Evolutionary conservation across 2,329 filamentous ascomycete species (phyloP), one percentile per base, ranked within the genome.

Genomic region (Colletotrichum cuscutae): DNA sequence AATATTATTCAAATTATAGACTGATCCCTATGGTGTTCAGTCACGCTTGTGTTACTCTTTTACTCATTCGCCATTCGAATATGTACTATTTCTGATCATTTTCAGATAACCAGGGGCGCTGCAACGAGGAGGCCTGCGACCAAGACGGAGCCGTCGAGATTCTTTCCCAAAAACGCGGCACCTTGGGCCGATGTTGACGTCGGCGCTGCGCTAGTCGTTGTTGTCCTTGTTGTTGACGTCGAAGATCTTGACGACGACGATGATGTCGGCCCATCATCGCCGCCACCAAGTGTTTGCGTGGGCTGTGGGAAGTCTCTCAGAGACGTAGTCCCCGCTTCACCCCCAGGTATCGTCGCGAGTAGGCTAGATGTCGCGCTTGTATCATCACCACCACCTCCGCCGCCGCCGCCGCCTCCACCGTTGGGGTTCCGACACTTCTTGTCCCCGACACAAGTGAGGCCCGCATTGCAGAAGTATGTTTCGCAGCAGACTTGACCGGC

Each of bases 161-260:
- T 24, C 2, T 26, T 30, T 8, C 49, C 57, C 3, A 12, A 46
- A 5, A 32, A 24, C 0, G 28, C 52, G 1, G 52, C 35, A 12
- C 1, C 37, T 26, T 42, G 32, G n/a, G 0, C n/a, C 11, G 15
- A 28, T 26, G 2, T 46, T 35, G 1, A 46, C 59, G 0, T 24
- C 3, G 26, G 52, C 6, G 37, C 22, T 1, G 13, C 15, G 9
- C n/a, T 15, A 26, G 52, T 46, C 22, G 37, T 26, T 4, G 15
- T 72, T 24, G 26, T 71, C 24, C 19, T 73, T 24, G 30, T 68
- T 61, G 26, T 74, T 66, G 37, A 72, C 32, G 7, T 37, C 58
- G 46, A 63, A 49, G 37, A 42, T 42, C 13, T 42, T 3, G 37
- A 42, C 37, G 24, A 70, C 11, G 63, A 75, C n/a, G 26, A 72